Conservation (phyloP, 768 basidiomycete species). For the Mycena galopus region DNA sequence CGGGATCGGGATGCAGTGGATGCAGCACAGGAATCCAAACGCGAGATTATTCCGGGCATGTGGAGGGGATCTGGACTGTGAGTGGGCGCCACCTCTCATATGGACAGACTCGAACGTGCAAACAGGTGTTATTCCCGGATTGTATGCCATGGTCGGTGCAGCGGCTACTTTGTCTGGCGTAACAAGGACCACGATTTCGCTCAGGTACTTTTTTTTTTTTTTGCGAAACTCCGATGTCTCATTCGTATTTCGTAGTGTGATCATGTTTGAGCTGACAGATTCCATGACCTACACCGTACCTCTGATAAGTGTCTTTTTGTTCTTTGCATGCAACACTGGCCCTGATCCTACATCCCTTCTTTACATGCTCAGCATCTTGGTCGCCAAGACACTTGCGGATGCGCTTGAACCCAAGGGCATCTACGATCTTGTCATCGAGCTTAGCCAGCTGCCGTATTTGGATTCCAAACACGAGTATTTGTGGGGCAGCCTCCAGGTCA, state of each 20-base stretch:
- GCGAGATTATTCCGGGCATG: constrained; percentile 76
- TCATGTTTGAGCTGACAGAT: constrained; percentile 95
- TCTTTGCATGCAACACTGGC: neutral
- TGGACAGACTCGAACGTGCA: neutral
- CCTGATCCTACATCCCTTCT: neutral
- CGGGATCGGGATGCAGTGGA: constrained; percentile 84
- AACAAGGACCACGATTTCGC: constrained; percentile 64
- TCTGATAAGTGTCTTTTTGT: constrained; percentile 57
- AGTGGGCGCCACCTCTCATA: constrained; percentile 32
- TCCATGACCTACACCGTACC: constrained; percentile 86
- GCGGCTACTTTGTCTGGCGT: constrained; percentile 96
- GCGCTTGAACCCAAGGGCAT: constrained; percentile 93
- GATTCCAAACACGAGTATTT: constrained; percentile 91
- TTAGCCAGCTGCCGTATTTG: constrained; percentile 92
- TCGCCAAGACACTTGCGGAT: constrained; percentile 92
- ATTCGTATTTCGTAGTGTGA: constrained; percentile 70
- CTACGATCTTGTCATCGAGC: constrained; percentile 96
- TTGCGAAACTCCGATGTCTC: neutral
- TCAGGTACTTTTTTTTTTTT: constrained; percentile 17
- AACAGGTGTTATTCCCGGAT: constrained; percentile 81
- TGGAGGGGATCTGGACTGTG: constrained; percentile 74
- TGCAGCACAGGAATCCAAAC: constrained; percentile 74
- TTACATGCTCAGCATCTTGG: constrained; percentile 80
- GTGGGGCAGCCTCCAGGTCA: constrained; percentile 84
- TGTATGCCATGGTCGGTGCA: constrained; percentile 97